Base-by-base conservation (phyloP, 441 rosid species). In the Erodium chrysanthum region DNA sequence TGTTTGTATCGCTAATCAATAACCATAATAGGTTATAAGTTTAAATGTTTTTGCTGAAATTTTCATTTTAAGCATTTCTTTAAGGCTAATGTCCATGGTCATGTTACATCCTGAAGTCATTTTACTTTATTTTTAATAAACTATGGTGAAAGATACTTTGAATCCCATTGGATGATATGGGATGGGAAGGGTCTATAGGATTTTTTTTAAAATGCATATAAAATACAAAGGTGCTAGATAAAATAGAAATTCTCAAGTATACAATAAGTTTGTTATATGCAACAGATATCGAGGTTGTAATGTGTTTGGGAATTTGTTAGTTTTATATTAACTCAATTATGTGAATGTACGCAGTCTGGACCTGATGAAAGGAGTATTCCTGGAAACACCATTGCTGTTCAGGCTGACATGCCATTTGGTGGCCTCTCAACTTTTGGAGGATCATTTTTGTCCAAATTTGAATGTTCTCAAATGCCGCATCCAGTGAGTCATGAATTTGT, bases 381-480 rank as follows among this genome's bases (percentile, higher is more conserved):
- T 0, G 98, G 97, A 48, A 91, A 94, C 71, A 94, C 96, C 40
- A 73, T 89, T 71, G 99, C 99, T 27, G 97, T 91, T 72, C 96
- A 88, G 79, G 97, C 96, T 71, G 91, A 94, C 79, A 89, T 94
- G 96, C 96, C 98, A 59, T 94, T 86, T 78, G 83, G 78, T 77
- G 98, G 97, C 59, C 90, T 94, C 37, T 89, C 96, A 66, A 83
- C 82, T 70, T 94, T 91, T 81, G 98, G 96, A 78, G 86, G 92
- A 68, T 86, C 97, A 29, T 94, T 94, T 83, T 80, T 94, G 79
- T 94, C 96, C 1, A 94, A 91, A 84, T 91, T 91, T 77, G 96
- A 94, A 79, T 91, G 98, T 72, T 91, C 98, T 75, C 96, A 91
- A 80, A 88, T 94, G 98, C 97, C 96, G 70, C 98, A 94, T 74